phyloP scores from a whole-genome alignment of 179 eudicot species.

The Beta lomatogona region DNA sequence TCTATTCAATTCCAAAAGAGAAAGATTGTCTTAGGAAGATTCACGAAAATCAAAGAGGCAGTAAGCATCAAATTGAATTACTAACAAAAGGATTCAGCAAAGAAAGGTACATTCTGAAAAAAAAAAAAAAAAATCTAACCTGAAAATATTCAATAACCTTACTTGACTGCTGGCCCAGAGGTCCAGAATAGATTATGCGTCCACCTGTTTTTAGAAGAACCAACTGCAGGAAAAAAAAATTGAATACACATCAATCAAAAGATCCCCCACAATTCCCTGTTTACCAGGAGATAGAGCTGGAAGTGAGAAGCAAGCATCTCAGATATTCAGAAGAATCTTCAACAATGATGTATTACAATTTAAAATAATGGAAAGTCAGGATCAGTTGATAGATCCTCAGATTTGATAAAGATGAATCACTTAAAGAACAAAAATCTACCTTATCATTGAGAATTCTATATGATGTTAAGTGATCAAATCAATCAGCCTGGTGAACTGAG shows the following conservation, averaged over 20 bases:
- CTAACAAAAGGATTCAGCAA: background rate
- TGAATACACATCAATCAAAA: conserved; percentile 2
- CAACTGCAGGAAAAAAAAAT: conserved; percentile 43
- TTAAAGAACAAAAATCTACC: background rate
- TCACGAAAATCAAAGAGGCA: background rate
- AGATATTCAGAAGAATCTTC: too few species aligned
- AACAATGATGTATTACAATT: too few species aligned
- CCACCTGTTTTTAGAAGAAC: conserved; percentile 74
- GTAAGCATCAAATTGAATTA: background rate
- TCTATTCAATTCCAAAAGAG: conserved; percentile 33
- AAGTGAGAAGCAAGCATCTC: too few species aligned
- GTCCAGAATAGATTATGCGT: conserved; percentile 72
- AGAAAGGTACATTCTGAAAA: background rate
- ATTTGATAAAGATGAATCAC: background rate
- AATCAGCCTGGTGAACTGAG: background rate
- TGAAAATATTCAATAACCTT: conserved; percentile 65
- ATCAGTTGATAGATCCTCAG: too few species aligned
- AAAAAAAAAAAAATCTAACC: conserved; percentile 36
- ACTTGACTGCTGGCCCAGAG: conserved; percentile 64
- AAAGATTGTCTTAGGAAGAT: background rate
- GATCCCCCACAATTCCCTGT: background rate
- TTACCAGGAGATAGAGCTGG: too few species aligned
- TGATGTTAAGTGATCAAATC: background rate
- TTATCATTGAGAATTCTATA: background rate
- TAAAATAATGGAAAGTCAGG: too few species aligned